phyloP scores from a whole-genome alignment of 148 eudicot genomes.

The Rhododendron ferrugineum region DNA sequence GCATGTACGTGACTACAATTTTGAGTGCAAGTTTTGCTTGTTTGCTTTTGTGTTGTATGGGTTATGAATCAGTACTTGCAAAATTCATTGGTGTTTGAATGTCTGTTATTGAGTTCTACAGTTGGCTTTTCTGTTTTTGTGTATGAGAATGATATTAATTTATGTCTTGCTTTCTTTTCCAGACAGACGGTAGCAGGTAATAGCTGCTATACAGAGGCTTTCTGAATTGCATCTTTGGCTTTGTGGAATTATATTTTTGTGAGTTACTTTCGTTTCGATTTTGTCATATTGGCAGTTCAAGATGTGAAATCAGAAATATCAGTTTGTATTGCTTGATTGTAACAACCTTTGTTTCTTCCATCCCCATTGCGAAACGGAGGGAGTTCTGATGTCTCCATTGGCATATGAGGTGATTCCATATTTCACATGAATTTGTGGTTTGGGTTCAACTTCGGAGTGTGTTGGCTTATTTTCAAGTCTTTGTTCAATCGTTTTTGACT shows the following conservation, averaged over 20 bases:
- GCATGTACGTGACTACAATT: conserved; percentile 6
- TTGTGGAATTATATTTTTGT: background rate
- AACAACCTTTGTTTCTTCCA: background rate
- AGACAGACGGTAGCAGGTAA: background rate
- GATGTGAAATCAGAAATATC: background rate
- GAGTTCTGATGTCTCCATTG: background rate
- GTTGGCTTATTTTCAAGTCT: background rate
- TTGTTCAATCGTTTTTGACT: background rate
- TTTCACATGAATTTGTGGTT: background rate
- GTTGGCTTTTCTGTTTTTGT: background rate
- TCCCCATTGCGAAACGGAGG: background rate
- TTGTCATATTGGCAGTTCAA: background rate
- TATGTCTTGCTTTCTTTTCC: background rate
- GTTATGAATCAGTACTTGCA: conserved; percentile 4
- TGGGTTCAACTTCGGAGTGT: background rate
- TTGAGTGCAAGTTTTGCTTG: conserved; percentile 11
- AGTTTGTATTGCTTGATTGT: background rate
- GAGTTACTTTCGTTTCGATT: background rate
- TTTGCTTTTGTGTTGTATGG: conserved; percentile 16
- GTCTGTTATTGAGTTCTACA: background rate
- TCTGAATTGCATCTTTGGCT: background rate
- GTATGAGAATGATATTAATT: background rate
- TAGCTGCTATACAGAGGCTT: background rate
- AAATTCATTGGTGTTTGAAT: conserved; percentile 10
- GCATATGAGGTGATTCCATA: background rate